Evolutionary conservation across 1,284 basidiomycete genomes (phyloP).

Genomic region (Moesziomyces globuligerus): DNA sequence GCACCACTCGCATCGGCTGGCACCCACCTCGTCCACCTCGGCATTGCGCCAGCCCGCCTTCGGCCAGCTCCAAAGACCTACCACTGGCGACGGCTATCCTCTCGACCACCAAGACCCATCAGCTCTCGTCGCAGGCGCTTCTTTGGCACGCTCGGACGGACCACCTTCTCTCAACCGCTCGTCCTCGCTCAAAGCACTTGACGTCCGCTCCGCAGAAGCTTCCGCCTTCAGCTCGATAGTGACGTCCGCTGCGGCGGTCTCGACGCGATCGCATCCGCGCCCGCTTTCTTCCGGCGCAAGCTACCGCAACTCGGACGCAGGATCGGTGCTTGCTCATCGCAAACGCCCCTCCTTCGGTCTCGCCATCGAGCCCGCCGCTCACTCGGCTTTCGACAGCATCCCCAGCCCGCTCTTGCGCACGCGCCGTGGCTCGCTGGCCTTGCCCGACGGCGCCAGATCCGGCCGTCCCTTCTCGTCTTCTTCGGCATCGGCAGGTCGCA

Average conservation of each 20-base stretch:
- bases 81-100: slow-evolving; percentile 7
- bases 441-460: slow-evolving; percentile 5
- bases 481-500: slow-evolving; percentile 16
- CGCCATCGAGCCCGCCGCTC: slow-evolving; percentile 41
- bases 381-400: slow-evolving; percentile 48
- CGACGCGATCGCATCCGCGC: slow-evolving; percentile 3
- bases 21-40: slow-evolving; percentile 9
- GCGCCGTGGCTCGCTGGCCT: slow-evolving; percentile 21
- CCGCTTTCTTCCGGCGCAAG: slow-evolving; percentile 11
- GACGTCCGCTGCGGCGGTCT: background rate
- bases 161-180: slow-evolving; percentile 7
- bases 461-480: slow-evolving; percentile 23
- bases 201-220: background rate
- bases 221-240: background rate
- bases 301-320: slow-evolving; percentile 23
- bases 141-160: too few relatives aligned
- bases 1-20: slow-evolving; percentile 9
- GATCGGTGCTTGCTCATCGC: slow-evolving; percentile 30
- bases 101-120: slow-evolving; percentile 1
- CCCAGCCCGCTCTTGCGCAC: slow-evolving; percentile 40
- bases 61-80: slow-evolving; percentile 8
- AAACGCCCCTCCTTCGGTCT: slow-evolving; percentile 48
- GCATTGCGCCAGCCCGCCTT: slow-evolving; percentile 7
- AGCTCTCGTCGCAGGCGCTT: too few relatives aligned
- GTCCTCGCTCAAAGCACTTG: slow-evolving; percentile 9